Base-by-base conservation (phyloP, 2,329 filamentous ascomycete species). In the Nemania sp. region DNA sequence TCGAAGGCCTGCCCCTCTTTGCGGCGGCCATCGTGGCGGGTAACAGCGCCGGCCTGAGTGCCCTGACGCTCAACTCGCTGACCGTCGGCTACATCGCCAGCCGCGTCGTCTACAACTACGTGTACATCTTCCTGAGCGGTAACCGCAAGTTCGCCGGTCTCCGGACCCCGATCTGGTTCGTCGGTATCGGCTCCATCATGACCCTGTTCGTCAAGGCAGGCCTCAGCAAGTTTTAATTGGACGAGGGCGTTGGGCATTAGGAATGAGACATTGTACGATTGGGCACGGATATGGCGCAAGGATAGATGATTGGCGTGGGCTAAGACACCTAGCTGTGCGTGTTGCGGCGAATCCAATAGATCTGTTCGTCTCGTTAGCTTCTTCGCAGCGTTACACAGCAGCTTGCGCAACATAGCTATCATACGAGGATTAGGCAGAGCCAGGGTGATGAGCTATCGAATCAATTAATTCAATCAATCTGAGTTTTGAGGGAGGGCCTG, bases 1-100 rank as follows among this genome's bases (percentile, higher is more conserved):
- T 73, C 50, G 72, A 73, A 59, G 68, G 64, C n/a, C 67, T 73
- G 25, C 68, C 69, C 40, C 45, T 73, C 21, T 73, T 66, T 61
- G 70, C 71, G 5, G 72, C 72, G 1, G 71, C 68, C 29, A 62
- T 73, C 17, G 66, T 69, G 17, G 71, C 69, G 2, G 72, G 68
- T 6, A 72, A 73, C 54, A 58, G 66, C 7, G 67, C 65, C 3
- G 64, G 65, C 13, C 49, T 72, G 3, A 53, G 67, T 46, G 47
- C 56, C 17, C 25, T 17, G 6, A 63, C 59, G 34, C 17, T 73
- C 39, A 72, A 73, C 57, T 25, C 50, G 37, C 55, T 70, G 10
- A 58, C 65, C 25, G 20, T 70, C 25, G 59, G 54, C 5, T 73
- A 71, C 51, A 35, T 73, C 25, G 57, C 55, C n/a, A 66, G 58